Evolutionary conservation across 305 asterid genomes (phyloP).

Genomic region (Fraxinus greggii): DNA sequence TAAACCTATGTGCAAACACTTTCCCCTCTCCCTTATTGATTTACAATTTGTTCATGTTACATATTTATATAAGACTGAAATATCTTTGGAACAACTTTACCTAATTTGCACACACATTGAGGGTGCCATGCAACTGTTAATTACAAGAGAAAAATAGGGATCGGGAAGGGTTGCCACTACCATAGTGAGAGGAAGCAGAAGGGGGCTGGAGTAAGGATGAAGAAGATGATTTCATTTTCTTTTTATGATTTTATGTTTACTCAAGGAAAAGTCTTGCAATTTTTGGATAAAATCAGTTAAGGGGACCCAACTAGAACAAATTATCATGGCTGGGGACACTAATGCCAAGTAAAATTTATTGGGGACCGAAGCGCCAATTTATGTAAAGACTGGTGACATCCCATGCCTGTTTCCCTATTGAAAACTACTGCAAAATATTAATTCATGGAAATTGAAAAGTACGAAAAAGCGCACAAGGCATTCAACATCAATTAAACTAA

Average conservation of each 20-base stretch:
- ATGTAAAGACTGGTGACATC: not conserved
- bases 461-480: not conserved
- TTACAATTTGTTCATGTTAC: not conserved
- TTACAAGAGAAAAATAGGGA: not conserved
- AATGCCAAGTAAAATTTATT: not conserved
- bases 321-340: not conserved
- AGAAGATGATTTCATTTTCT: not conserved
- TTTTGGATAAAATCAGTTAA: not conserved
- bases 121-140: not conserved
- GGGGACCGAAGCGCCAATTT: not conserved
- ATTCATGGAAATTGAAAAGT: not conserved
- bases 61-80: not conserved
- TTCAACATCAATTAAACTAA: not conserved
- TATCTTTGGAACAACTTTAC: not conserved
- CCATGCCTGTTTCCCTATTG: not conserved
- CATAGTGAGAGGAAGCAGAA: not conserved
- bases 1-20: not conserved
- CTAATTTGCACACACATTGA: not conserved
- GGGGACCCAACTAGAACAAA: not conserved
- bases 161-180: not conserved
- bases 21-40: not conserved
- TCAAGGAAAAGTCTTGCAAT: not conserved
- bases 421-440: not conserved
- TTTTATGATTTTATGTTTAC: not conserved
- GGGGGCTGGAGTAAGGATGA: not conserved